Percentiles rank a stretch among this genome's conserved stretches.
Conservation (phyloP, 164 flowering plant species). For the Akebia trifoliata region DNA sequence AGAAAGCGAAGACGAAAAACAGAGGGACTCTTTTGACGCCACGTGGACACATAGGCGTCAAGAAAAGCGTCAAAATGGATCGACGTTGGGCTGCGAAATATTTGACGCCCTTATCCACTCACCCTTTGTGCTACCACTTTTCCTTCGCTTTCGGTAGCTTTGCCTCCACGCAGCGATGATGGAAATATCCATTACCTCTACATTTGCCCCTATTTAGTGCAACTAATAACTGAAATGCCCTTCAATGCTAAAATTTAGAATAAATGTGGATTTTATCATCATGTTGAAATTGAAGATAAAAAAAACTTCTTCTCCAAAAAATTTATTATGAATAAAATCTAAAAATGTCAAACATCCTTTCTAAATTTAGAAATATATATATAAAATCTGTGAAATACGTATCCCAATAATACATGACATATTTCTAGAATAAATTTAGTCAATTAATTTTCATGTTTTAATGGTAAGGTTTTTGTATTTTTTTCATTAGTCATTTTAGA, state of each 20-base stretch:
- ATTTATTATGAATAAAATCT: no score
- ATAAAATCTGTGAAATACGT: no score
- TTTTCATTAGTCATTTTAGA: no score
- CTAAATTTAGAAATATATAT: no score
- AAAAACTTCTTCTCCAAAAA: no score
- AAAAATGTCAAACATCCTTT: no score
- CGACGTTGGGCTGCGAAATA: conserved; percentile 1
- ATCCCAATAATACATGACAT: no score
- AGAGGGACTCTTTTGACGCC: conserved; percentile 11
- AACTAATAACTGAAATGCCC: conserved; percentile 3
- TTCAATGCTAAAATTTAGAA: neutral
- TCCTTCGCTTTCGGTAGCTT: conserved; percentile 32
- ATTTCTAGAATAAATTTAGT: no score
- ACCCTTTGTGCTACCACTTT: conserved; percentile 20
- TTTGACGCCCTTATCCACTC: conserved; percentile 32
- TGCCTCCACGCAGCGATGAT: conserved; percentile 27
- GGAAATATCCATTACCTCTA: neutral
- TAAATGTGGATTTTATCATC: no score
- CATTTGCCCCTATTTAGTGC: neutral
- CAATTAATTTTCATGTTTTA: no score
- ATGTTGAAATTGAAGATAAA: no score
- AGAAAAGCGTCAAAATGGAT: conserved; percentile 3
- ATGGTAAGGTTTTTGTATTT: no score
- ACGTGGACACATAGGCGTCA: conserved; percentile 15
- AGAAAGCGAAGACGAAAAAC: conserved; percentile 21